Evolutionary conservation across 129 eudicot species (phyloP).

Genomic region (Centrapalus pauciflorus): DNA sequence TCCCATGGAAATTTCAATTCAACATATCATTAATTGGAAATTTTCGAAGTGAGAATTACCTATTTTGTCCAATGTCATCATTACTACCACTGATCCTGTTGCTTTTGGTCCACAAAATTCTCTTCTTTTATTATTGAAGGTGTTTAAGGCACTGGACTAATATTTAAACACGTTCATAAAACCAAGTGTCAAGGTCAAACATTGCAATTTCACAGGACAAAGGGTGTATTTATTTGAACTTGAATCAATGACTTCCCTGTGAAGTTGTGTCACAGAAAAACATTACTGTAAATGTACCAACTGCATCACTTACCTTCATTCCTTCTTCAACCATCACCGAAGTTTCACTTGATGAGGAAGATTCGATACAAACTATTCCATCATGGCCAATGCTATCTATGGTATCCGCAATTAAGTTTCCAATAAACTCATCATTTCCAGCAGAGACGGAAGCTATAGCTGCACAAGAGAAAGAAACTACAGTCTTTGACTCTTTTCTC

Average conservation of each 20-base stretch:
- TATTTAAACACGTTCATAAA: not conserved
- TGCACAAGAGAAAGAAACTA: slow-evolving; percentile 21
- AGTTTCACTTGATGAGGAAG: slow-evolving; percentile 79
- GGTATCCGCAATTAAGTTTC: slow-evolving; percentile 76
- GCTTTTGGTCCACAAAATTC: not conserved
- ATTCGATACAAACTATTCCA: slow-evolving; percentile 73
- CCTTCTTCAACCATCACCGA: slow-evolving; percentile 81
- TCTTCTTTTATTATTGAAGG: not conserved
- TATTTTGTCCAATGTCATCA: not conserved
- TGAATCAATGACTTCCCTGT: not conserved
- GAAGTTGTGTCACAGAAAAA: not conserved
- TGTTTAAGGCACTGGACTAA: not conserved
- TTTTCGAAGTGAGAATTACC: not conserved
- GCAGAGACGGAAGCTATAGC: slow-evolving; percentile 92
- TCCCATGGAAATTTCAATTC: not conserved
- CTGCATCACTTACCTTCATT: slow-evolving; percentile 64
- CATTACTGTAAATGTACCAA: not conserved
- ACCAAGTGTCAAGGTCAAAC: not conserved
- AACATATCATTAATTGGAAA: not conserved
- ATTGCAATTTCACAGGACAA: not conserved
- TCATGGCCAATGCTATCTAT: slow-evolving; percentile 77
- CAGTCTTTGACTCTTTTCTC: not conserved
- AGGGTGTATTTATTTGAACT: not conserved
- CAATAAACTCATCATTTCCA: slow-evolving; percentile 88
- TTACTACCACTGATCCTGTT: not conserved